phyloP scores from a whole-genome alignment of 768 basidiomycete species.

The Rhodotorula kratochvilovae region DNA sequence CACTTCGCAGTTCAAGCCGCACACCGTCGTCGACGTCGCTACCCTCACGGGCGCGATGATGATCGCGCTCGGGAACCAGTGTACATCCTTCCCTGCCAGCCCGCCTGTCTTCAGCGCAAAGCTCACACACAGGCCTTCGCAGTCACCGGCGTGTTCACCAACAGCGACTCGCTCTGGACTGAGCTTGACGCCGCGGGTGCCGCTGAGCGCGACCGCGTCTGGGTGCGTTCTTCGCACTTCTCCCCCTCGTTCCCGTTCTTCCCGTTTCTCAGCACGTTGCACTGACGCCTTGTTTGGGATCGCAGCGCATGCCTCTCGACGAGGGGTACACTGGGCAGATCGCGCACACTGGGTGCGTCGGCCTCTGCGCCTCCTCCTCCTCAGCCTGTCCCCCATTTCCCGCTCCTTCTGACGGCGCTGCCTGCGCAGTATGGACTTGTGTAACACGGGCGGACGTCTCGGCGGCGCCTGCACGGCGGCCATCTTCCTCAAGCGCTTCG shows the following conservation, averaged over 20 bases:
- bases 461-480: conserved; percentile 77
- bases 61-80: conserved; percentile 64
- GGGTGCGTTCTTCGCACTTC: conserved; percentile 49
- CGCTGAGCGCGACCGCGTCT: conserved; percentile 53
- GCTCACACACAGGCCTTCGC: neutral
- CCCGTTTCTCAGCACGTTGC: no score
- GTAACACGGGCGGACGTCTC: conserved; percentile 64
- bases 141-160: conserved; percentile 72
- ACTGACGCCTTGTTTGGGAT: neutral
- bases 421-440: conserved; percentile 55
- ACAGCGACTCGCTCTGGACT: conserved; percentile 63
- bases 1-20: conserved; percentile 68
- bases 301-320: conserved; percentile 71
- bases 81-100: neutral
- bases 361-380: neutral
- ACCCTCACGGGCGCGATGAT: conserved; percentile 75
- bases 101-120: neutral
- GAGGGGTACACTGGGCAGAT: conserved; percentile 76
- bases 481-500: conserved; percentile 65
- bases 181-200: conserved; percentile 64
- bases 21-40: conserved; percentile 79
- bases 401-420: neutral
- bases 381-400: no score
- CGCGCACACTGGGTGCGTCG: conserved; percentile 46
- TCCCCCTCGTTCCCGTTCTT: neutral